Evolutionary conservation across 805 yeast species (phyloP).

Genomic region (Pichia manshurica): DNA sequence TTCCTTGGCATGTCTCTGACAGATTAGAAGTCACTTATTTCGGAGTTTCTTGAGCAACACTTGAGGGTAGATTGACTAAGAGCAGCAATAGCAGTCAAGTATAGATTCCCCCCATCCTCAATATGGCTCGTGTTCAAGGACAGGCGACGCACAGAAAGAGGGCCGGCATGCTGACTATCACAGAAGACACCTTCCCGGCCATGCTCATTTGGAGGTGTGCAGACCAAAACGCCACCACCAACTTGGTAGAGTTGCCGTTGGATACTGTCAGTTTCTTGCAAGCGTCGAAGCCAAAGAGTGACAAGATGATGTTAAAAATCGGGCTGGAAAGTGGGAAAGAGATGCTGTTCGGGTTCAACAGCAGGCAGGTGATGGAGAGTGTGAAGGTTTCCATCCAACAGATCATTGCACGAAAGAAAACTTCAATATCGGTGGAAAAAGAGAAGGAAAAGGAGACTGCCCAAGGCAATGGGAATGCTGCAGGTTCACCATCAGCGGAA

Average conservation of each 20-base stretch:
- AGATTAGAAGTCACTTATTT: no score
- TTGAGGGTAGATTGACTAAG: no score
- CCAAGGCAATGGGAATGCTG: not conserved
- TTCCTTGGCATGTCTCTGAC: no score
- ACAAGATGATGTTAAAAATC: conserved; percentile 61
- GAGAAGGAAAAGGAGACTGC: not conserved
- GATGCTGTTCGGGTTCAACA: conserved; percentile 57
- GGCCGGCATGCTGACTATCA: conserved; percentile 53
- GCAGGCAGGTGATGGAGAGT: conserved; percentile 69
- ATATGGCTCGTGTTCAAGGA: conserved; percentile 10
- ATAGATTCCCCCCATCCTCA: no score
- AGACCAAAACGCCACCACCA: conserved; percentile 37
- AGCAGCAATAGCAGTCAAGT: no score
- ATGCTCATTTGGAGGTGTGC: conserved; percentile 54
- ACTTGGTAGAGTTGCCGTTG: conserved; percentile 37
- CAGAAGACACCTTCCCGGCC: conserved; percentile 54
- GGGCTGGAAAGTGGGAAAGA: conserved; percentile 26
- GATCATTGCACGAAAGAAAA: conserved; percentile 59
- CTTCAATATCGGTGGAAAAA: conserved; percentile 32
- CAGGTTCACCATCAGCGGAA: conserved; percentile 29
- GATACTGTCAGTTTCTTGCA: conserved; percentile 47
- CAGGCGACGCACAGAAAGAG: conserved; percentile 11
- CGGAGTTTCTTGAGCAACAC: no score
- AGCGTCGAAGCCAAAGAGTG: conserved; percentile 63
- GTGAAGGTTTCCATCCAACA: conserved; percentile 64